phyloP scores from a whole-genome alignment of 495 filamentous ascomycete genomes.

The Staphylotrichum longicolle region DNA sequence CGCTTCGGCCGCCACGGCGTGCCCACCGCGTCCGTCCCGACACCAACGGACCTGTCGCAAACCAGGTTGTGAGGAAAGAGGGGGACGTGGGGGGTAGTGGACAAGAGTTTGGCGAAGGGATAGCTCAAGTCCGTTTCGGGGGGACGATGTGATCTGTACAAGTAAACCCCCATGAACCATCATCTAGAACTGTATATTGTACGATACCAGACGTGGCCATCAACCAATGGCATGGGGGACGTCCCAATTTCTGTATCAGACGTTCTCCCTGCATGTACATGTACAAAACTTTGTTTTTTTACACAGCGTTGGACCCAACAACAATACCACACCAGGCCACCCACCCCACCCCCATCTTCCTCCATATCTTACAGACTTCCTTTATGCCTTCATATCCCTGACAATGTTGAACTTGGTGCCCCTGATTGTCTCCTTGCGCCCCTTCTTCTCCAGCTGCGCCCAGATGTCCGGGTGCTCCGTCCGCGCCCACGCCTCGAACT shows the following conservation, averaged over 20 bases:
- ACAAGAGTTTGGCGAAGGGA: too few species aligned
- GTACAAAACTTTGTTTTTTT: background rate
- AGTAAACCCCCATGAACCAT: too few species aligned
- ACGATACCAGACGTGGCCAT: too few species aligned
- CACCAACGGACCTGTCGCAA: background rate
- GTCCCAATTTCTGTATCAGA: too few species aligned
- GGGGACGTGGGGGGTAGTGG: background rate
- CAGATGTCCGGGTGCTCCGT: conserved; percentile 65
- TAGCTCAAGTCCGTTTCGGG: too few species aligned
- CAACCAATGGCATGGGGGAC: too few species aligned
- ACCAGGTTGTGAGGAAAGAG: conserved; percentile 1
- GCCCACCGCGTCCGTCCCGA: conserved; percentile 3
- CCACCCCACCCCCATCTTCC: too few species aligned
- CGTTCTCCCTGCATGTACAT: background rate
- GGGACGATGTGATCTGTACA: background rate
- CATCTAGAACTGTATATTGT: too few species aligned
- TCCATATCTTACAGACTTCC: background rate
- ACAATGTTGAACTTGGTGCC: conserved; percentile 45
- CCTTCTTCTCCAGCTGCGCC: conserved; percentile 56
- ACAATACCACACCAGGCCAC: too few species aligned
- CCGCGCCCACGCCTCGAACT: conserved; percentile 70
- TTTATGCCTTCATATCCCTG: conserved; percentile 44
- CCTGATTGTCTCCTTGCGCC: conserved; percentile 38
- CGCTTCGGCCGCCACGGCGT: conserved; percentile 2
- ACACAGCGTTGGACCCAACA: background rate